phyloP scores from a whole-genome alignment of 306 rosid species.

The Ammopiptanthus mongolicus region DNA sequence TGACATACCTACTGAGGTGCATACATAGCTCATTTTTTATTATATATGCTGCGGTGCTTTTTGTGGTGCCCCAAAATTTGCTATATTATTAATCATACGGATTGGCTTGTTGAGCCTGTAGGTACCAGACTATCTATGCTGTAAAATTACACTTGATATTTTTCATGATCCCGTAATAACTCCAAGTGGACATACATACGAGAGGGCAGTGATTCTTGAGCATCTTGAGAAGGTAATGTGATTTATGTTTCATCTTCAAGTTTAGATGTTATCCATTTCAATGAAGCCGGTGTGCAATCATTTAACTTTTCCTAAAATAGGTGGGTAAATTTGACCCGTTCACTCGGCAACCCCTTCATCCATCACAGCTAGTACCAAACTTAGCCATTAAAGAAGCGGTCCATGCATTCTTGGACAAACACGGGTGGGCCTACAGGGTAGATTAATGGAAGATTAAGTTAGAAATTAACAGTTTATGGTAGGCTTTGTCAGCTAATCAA shows the following conservation, averaged over 20 bases:
- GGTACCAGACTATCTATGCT: constrained; percentile 93
- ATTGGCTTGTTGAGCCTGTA: constrained; percentile 23
- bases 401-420: constrained; percentile 57
- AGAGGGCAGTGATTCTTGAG: constrained; percentile 81
- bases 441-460: constrained; percentile 31
- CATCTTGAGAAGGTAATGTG: constrained; percentile 76
- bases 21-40: not conserved
- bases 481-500: constrained; percentile 1
- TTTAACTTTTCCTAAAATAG: constrained; percentile 32
- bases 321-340: constrained; percentile 85
- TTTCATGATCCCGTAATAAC: constrained; percentile 95
- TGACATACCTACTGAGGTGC: constrained; percentile 66
- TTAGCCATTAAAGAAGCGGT: constrained; percentile 82
- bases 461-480: not conserved
- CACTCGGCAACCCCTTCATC: constrained; percentile 61
- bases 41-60: not conserved
- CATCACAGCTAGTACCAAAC: constrained; percentile 63
- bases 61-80: not conserved
- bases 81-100: not conserved
- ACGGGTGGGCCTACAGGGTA: constrained; percentile 86
- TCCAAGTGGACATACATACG: constrained; percentile 86
- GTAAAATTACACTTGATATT: constrained; percentile 79
- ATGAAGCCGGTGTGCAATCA: not conserved
- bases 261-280: not conserved
- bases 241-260: not conserved